Evolutionary conservation across 2,329 filamentous ascomycete species (phyloP), one percentile per base, ranked within the genome.

Genomic region (Colletotrichum siamense): DNA sequence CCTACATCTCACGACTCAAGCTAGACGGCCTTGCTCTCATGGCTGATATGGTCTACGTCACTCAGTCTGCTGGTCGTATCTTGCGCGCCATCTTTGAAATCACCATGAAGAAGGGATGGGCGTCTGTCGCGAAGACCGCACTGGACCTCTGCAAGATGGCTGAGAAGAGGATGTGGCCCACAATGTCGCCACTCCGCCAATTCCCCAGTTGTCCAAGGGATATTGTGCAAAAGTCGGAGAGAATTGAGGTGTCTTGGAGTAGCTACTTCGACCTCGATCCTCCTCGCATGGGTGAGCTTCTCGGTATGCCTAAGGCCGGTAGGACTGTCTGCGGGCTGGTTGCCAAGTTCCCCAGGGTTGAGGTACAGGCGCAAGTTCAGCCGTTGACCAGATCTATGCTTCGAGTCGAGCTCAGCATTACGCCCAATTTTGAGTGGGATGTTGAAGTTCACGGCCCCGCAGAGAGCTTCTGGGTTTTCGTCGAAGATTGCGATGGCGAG

Each of bases 161-260:
- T 0, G 97, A 99, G 88, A 98, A 98, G 89, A 92, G 98, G 66
- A 99, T 99, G 98, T 99, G 97, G 97, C 96, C 96, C 16, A 99
- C 96, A 8, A 99, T 99, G 97, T 95, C 95, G 49, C 97, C 98
- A 13, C 89, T 99, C 36, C 92, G 97, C 70, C 97, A 99, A 82
- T 99, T 99, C 82, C 92, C 94, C 5, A 87, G 88, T 52, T 98
- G 96, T 82, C 93, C 96, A 5, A 89, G 92, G 55, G 96, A 99
- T 75, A 95, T 99, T 69, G 88, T 99, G 65, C 93, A 95, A 79
- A 99, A 99, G 86, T 94, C 96, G 5, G 97, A 99, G 87, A 92
- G 96, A 79, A 98, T 99, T 77, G 96, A 98, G 79, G 96, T 99
- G 24, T 93, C 95, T 2, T 99, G 96, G 96, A 91, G 90, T 77